A percentile compares a stretch with the other conserved stretches of the same genome.
Evolutionary conservation across 306 rosid species (phyloP).

Genomic region (Benincasa hispida): DNA sequence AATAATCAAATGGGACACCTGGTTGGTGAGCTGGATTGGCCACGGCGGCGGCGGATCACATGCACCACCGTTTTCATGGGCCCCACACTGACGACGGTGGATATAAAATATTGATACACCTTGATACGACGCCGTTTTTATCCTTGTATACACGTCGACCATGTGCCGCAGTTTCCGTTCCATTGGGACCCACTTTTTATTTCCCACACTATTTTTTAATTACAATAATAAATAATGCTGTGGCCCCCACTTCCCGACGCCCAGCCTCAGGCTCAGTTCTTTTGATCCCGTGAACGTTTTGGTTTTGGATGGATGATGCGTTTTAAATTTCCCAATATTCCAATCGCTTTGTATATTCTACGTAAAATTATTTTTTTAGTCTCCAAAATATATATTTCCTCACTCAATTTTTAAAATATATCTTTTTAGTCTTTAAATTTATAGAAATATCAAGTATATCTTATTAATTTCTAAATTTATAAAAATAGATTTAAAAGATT

Average conservation of each 20-base stretch:
- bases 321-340: no score
- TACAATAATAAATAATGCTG: not conserved
- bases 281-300: not conserved
- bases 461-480: no score
- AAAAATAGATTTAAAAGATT: no score
- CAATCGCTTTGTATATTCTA: no score
- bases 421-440: no score
- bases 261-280: no score
- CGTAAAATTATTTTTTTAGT: no score
- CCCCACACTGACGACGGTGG: not conserved
- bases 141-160: not conserved
- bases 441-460: no score
- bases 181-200: not conserved
- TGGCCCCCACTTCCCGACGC: not conserved
- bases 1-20: no score
- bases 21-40: not conserved
- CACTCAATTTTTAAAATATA: no score
- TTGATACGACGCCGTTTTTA: not conserved
- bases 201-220: not conserved
- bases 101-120: not conserved
- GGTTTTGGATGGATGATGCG: no score
- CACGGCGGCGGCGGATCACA: constrained; percentile 6
- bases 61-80: not conserved
- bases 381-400: no score
- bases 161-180: not conserved